Evolutionary conservation across 352 stramenopile genomes (phyloP), one percentile per base, ranked within the genome.

Genomic region (Globisporangium barbulae): DNA sequence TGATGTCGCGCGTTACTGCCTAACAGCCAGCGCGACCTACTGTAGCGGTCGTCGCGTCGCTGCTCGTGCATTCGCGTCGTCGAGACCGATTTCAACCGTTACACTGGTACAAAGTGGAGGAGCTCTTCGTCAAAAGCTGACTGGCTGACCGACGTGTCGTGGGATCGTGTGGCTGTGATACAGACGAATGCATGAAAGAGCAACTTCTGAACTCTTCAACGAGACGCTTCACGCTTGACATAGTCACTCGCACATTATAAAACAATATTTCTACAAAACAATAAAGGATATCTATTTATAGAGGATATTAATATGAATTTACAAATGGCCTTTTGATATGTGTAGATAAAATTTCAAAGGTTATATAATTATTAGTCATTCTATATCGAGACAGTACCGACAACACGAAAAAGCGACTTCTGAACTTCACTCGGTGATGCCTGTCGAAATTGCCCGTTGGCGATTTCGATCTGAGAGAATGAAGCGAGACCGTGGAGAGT

Each of bases 21-120:
- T 41, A 9, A 42, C 50, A 56, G 50, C 50, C 50, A 56, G 50
- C 25, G 48, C 47, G 12, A 13, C 21, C 6, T 53, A 5, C 12
- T 7, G n/a, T 35, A 13, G 50, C 42, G 7, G 50, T 56, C 50
- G 28, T 55, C 49, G 49, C 30, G 49, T 7, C 19, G n/a, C 44
- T 22, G 25, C 50, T 56, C 50, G 50, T 56, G 50, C 30, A 56
- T 56, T 56, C 50, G 50, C 50, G 50, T 56, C 50, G 50, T 39
- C 50, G n/a, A 33, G 28, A 10, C 1, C 41, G 25, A 22, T 54
- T 55, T 10, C 49, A 12, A 17, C 25, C 19, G 31, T 10, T 19
- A 1, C 17, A 13, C 8, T 39, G 13, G 19, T 55, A 39, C 49
- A 22, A 37, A 6, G 22, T 21, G 31, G 12, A 17, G 48, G 25